Evolutionary conservation across 495 filamentous ascomycete genomes (phyloP).

Genomic region (Penicillium roqueforti): DNA sequence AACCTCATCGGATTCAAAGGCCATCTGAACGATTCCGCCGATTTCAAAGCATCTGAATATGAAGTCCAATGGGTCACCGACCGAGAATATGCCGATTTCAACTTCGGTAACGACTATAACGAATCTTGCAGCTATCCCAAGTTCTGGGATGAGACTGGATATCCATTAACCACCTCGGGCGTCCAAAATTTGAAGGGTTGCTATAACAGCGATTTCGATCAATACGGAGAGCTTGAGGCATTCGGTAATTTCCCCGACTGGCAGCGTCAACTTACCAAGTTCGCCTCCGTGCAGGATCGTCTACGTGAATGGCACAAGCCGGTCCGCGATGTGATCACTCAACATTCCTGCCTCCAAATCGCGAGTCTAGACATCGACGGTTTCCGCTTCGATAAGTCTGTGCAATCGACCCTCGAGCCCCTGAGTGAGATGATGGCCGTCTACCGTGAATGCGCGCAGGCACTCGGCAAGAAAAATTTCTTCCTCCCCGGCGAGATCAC

Average conservation of each 20-base stretch:
- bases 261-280: constrained; percentile 37
- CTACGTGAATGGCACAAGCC: constrained; percentile 39
- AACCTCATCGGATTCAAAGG: constrained; percentile 47
- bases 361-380: constrained; percentile 47
- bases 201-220: constrained; percentile 39
- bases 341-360: constrained; percentile 37
- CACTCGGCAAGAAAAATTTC: constrained; percentile 44
- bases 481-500: constrained; percentile 49
- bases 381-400: constrained; percentile 47
- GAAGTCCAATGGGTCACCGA: constrained; percentile 41
- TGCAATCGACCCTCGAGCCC: constrained; percentile 44
- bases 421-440: constrained; percentile 38
- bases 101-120: constrained; percentile 29
- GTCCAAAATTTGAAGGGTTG: constrained; percentile 30
- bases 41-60: constrained; percentile 41
- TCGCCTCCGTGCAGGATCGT: constrained; percentile 42
- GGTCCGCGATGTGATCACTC: constrained; percentile 30
- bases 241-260: constrained; percentile 43
- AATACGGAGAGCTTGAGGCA: constrained; percentile 42
- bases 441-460: constrained; percentile 39
- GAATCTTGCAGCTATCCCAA: constrained; percentile 34
- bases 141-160: constrained; percentile 42
- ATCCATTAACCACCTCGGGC: constrained; percentile 26
- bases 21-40: constrained; percentile 39
- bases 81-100: constrained; percentile 40